Evolutionary conservation across 2,329 filamentous ascomycete species (phyloP).

Genomic region (Lojkania enalia): DNA sequence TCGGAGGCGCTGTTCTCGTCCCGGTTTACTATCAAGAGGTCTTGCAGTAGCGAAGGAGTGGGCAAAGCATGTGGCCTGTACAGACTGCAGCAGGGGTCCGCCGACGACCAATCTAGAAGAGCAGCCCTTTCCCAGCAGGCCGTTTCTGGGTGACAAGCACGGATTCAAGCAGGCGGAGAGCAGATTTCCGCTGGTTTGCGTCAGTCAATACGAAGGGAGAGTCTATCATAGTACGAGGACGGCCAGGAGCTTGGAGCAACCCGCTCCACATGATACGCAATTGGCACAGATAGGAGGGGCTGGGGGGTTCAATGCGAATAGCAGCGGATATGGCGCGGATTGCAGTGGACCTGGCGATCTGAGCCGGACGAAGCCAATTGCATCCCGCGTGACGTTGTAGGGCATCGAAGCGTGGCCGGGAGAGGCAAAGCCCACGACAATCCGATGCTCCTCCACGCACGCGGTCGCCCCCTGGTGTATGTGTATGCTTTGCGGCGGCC

Average conservation of each 20-base stretch:
- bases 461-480: constrained; percentile 14
- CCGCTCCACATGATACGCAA: too few relatives aligned
- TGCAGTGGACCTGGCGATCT: constrained; percentile 31
- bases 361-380: constrained; percentile 18
- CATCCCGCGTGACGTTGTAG: constrained; percentile 38
- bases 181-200: neutral
- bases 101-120: constrained; percentile 7
- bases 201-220: neutral
- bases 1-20: constrained; percentile 14
- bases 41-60: constrained; percentile 33
- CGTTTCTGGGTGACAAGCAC: neutral
- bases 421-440: constrained; percentile 31
- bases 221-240: too few relatives aligned
- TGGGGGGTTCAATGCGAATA: too few relatives aligned
- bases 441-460: constrained; percentile 22
- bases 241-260: too few relatives aligned
- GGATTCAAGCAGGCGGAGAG: neutral
- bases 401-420: constrained; percentile 17
- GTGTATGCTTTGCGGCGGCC: constrained; percentile 4
- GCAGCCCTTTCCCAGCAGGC: constrained; percentile 1
- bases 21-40: too few relatives aligned
- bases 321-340: constrained; percentile 13
- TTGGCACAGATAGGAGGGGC: constrained; percentile 9
- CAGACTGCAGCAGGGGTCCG: constrained; percentile 13
- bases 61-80: constrained; percentile 25